Percentiles rank a stretch among this genome's conserved stretches.
phyloP scores from a whole-genome alignment of 2,329 filamentous ascomycete species.

The Dactylonectria estremocensis region DNA sequence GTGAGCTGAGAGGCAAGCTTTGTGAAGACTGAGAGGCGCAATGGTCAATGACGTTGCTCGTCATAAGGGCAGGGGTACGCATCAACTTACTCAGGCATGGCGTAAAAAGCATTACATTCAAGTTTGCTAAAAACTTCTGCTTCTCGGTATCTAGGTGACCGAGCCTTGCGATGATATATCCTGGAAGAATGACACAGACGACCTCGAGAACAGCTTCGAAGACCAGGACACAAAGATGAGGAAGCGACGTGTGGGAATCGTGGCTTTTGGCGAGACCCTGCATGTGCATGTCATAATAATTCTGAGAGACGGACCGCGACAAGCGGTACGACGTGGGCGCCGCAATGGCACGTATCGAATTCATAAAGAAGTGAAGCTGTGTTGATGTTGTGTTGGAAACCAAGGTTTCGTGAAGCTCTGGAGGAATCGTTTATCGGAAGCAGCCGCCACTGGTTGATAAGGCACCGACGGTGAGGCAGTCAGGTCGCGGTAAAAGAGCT shows the following conservation, averaged over 20 bases:
- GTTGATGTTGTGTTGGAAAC: conserved; percentile 26
- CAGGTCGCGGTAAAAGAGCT: no score
- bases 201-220: conserved; percentile 97
- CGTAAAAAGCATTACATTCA: conserved; percentile 97
- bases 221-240: conserved; percentile 83
- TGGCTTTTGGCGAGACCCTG: conserved; percentile 61
- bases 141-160: conserved; percentile 96
- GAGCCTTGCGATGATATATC: conserved; percentile 90
- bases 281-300: conserved; percentile 57
- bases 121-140: conserved; percentile 96
- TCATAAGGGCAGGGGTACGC: background rate
- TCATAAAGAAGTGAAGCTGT: conserved; percentile 50
- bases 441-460: no score
- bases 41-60: conserved; percentile 38
- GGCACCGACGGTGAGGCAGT: no score
- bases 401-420: no score
- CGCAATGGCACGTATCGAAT: conserved; percentile 55
- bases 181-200: conserved; percentile 93
- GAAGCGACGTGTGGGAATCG: conserved; percentile 75
- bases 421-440: no score
- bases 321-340: conserved; percentile 64
- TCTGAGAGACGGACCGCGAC: conserved; percentile 55
- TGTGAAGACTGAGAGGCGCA: conserved; percentile 85
- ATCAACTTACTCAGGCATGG: conserved; percentile 87
- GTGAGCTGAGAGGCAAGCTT: conserved; percentile 96